These are phyloP conservation scores for Hysterangium stoloniferum DNA, from an alignment of 768 basidiomycete genomes.

Conservation along the genomic window DNA sequence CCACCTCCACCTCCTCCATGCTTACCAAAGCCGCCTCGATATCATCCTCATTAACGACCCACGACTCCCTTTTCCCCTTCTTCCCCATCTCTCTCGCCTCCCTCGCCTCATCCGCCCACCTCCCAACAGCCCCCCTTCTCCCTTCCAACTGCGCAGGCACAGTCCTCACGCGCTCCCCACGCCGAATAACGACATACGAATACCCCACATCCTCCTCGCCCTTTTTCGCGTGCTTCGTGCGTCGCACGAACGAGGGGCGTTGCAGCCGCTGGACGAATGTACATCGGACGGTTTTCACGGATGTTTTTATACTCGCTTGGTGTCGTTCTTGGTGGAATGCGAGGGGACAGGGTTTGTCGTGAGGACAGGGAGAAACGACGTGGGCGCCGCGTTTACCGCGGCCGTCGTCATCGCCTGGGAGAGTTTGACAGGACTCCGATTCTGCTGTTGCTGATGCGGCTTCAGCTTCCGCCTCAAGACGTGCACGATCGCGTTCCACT, in stretches of 20 bases:
- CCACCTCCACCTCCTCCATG: slow-evolving; percentile 7
- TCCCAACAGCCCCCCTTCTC: slow-evolving; percentile 16
- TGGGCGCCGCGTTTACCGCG: slow-evolving; percentile 48
- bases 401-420: not conserved
- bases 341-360: slow-evolving; percentile 80
- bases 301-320: slow-evolving; percentile 41
- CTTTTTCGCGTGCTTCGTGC: slow-evolving; percentile 76
- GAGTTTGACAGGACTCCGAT: not conserved
- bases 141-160: slow-evolving; percentile 3
- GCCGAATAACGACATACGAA: slow-evolving; percentile 82
- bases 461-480: slow-evolving; percentile 30
- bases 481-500: not conserved
- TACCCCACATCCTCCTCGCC: slow-evolving; percentile 87
- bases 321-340: not conserved
- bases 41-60: slow-evolving; percentile 15
- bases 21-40: not conserved
- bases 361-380: slow-evolving; percentile 92
- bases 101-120: slow-evolving; percentile 12
- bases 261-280: slow-evolving; percentile 85
- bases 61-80: not conserved
- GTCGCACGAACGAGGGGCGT: slow-evolving; percentile 75
- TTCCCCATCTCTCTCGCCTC: not conserved
- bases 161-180: slow-evolving; percentile 57
- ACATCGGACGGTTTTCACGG: slow-evolving; percentile 41
- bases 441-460: slow-evolving; percentile 6